Evolutionary conservation across 1,139 yeast species (phyloP).

Genomic region (Suhomyces choctaworum): DNA sequence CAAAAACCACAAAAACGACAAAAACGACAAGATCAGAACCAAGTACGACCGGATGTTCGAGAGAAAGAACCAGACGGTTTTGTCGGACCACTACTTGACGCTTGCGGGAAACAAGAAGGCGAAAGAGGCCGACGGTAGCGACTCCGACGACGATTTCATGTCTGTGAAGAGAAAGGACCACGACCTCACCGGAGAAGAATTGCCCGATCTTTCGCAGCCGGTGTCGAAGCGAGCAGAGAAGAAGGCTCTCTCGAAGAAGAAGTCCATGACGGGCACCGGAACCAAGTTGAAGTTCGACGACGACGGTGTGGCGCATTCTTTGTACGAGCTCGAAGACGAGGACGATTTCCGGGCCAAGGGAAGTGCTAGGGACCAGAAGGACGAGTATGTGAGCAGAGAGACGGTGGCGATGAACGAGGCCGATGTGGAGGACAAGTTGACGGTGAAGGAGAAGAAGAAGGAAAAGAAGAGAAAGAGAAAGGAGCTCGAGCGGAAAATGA

Average conservation of each 20-base stretch:
- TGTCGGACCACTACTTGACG: slow-evolving; percentile 83
- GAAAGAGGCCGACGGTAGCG: slow-evolving; percentile 38
- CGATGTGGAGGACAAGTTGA: slow-evolving; percentile 74
- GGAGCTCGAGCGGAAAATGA: slow-evolving; percentile 63
- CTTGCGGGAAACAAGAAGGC: slow-evolving; percentile 52
- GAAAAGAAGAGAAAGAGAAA: slow-evolving; percentile 90
- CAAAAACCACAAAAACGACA: slow-evolving; percentile 83
- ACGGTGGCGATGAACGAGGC: slow-evolving; percentile 63
- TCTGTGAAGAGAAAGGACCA: slow-evolving; percentile 77
- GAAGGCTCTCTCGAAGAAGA: slow-evolving; percentile 84
- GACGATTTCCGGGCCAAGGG: slow-evolving; percentile 82
- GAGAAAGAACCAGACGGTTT: slow-evolving; percentile 87
- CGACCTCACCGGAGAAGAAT: slow-evolving; percentile 59
- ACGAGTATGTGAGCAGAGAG: slow-evolving; percentile 66
- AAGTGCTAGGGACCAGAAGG: slow-evolving; percentile 67
- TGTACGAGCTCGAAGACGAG: slow-evolving; percentile 88
- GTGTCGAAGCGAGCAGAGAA: slow-evolving; percentile 86
- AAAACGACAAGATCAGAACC: slow-evolving; percentile 58
- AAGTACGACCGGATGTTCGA: slow-evolving; percentile 96
- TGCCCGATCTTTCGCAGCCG: slow-evolving; percentile 60
- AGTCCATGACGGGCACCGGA: slow-evolving; percentile 68
- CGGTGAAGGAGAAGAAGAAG: slow-evolving; percentile 79
- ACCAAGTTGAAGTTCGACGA: slow-evolving; percentile 87
- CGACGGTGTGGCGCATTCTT: slow-evolving; percentile 87
- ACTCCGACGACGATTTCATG: slow-evolving; percentile 68